These are phyloP conservation scores for Pleurotus eryngii DNA, from an alignment of 768 basidiomycete species.

Conservation along the genomic window DNA sequence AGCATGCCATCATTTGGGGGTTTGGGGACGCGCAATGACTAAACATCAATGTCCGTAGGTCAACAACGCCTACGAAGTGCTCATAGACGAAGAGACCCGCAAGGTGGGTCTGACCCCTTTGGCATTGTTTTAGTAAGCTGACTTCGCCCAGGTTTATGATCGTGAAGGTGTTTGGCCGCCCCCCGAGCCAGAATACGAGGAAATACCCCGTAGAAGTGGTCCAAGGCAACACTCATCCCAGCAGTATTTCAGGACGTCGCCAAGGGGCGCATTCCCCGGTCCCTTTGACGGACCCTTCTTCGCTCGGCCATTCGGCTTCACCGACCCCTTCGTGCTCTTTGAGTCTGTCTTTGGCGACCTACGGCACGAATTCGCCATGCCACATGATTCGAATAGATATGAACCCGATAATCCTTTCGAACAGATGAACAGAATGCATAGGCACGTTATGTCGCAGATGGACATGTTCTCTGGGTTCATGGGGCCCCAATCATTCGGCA, in stretches of 20 bases:
- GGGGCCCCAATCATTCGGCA: constrained; percentile 17
- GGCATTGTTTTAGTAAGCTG: background rate
- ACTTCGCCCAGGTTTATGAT: constrained; percentile 54
- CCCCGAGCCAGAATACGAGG: constrained; percentile 35
- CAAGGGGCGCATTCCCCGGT: constrained; percentile 19
- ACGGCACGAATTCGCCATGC: constrained; percentile 23
- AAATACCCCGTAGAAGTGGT: constrained; percentile 16
- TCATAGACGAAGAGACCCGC: constrained; percentile 60
- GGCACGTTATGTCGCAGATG: constrained; percentile 29
- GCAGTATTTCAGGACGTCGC: constrained; percentile 13
- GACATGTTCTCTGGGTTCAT: constrained; percentile 24
- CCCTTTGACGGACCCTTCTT: constrained; percentile 44
- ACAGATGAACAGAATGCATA: constrained; percentile 28
- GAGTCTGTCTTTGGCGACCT: constrained; percentile 63
- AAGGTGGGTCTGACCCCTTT: constrained; percentile 31
- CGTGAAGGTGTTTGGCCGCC: constrained; percentile 74
- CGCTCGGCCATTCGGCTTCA: constrained; percentile 43
- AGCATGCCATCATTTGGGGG: background rate
- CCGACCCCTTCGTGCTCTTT: constrained; percentile 75
- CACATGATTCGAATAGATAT: constrained; percentile 18
- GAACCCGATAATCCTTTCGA: constrained; percentile 29
- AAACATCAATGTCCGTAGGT: constrained; percentile 39
- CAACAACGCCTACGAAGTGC: constrained; percentile 76
- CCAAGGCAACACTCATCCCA: constrained; percentile 20
- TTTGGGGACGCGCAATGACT: background rate